A percentile compares a stretch with the other conserved stretches of the same genome.
phyloP scores from a whole-genome alignment of 345 rosid species.

The Kandelia obovata region DNA sequence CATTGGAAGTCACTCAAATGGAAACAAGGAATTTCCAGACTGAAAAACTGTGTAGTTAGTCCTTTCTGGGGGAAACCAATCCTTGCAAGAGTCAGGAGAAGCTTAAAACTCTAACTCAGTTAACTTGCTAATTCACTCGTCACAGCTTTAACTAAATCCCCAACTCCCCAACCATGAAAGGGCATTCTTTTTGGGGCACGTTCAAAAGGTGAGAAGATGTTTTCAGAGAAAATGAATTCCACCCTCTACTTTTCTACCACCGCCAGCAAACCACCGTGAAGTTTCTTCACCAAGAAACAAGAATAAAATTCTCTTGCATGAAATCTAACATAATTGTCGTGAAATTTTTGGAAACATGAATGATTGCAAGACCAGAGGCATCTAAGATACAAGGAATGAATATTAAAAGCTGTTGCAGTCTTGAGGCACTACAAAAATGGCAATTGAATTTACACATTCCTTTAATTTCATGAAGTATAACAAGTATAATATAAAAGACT shows the following conservation, averaged over 20 bases:
- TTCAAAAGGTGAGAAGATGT: too few relatives aligned
- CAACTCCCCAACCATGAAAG: too few relatives aligned
- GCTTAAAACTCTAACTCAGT: too few relatives aligned
- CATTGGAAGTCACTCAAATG: too few relatives aligned
- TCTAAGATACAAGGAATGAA: too few relatives aligned
- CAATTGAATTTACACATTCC: not conserved
- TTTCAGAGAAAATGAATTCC: not conserved
- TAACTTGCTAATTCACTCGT: too few relatives aligned
- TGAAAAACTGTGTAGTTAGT: too few relatives aligned
- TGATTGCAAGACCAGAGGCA: not conserved
- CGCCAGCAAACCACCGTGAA: not conserved
- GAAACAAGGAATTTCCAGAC: too few relatives aligned
- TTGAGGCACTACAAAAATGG: not conserved
- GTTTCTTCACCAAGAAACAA: not conserved
- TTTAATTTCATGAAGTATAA: conserved; percentile 28
- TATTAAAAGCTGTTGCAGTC: not conserved
- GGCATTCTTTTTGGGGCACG: too few relatives aligned
- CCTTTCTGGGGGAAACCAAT: too few relatives aligned
- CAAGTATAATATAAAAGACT: conserved; percentile 23
- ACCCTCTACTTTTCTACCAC: not conserved
- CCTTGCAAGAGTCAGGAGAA: too few relatives aligned
- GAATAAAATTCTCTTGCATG: not conserved
- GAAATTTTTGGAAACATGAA: not conserved
- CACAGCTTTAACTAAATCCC: too few relatives aligned
- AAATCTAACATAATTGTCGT: not conserved